phyloP scores from a whole-genome alignment of 495 filamentous ascomycete genomes.

The Trichocladium uniseriatum region DNA sequence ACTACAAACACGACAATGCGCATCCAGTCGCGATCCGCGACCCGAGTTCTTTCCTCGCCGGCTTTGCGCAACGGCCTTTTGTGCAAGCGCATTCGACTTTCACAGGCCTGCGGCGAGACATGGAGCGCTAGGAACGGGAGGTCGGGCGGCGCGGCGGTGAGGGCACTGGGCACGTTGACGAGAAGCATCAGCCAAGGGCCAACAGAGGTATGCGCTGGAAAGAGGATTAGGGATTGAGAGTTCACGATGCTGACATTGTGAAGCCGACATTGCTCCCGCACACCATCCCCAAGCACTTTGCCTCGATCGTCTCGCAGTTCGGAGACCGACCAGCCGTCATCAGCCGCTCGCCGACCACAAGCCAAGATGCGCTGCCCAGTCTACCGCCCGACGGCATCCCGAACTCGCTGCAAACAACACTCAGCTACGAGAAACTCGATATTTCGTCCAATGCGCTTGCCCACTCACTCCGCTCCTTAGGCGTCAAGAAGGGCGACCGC shows the following conservation, averaged over 20 bases:
- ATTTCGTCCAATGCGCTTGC: slow-evolving; percentile 67
- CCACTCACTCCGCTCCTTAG: slow-evolving; percentile 58
- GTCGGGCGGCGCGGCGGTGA: background rate
- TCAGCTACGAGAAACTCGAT: slow-evolving; percentile 71
- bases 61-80: background rate
- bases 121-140: background rate
- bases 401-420: slow-evolving; percentile 32
- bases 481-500: slow-evolving; percentile 75
- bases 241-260: background rate
- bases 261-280: slow-evolving; percentile 23
- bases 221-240: background rate
- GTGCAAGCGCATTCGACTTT: background rate
- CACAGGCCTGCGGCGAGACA: background rate
- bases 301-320: slow-evolving; percentile 53
- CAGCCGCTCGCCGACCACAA: slow-evolving; percentile 28
- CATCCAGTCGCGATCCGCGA: background rate
- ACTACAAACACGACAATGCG: slow-evolving; percentile 1
- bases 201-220: slow-evolving; percentile 10
- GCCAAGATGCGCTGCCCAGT: slow-evolving; percentile 5
- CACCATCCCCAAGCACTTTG: slow-evolving; percentile 78
- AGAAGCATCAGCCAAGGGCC: slow-evolving; percentile 18
- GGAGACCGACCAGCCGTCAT: slow-evolving; percentile 64
- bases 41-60: background rate
- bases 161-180: slow-evolving; percentile 11
- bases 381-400: slow-evolving; percentile 8